Evolutionary conservation across 306 rosid genomes (phyloP).

Genomic region (Senna tora): DNA sequence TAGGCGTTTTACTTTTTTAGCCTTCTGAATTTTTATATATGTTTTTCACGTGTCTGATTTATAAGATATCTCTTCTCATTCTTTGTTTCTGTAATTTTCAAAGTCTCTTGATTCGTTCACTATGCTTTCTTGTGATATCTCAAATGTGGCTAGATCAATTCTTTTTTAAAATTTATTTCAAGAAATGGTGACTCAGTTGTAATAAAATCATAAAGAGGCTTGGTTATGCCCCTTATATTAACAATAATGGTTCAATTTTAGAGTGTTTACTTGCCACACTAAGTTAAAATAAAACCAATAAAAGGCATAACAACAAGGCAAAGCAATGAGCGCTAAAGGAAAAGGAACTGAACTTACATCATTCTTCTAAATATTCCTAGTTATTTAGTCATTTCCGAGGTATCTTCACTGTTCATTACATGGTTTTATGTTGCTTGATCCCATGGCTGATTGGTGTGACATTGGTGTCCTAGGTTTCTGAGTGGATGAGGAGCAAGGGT

Average conservation of each 20-base stretch:
- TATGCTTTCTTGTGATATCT: background rate
- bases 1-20: too few species aligned
- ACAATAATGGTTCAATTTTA: background rate
- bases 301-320: background rate
- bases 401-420: constrained; percentile 12
- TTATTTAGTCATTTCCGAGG: background rate
- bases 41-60: too few species aligned
- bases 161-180: background rate
- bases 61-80: too few species aligned
- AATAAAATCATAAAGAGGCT: background rate
- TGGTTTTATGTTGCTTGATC: background rate
- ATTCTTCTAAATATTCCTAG: constrained; percentile 12
- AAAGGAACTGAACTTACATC: background rate
- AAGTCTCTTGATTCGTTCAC: too few species aligned
- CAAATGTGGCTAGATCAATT: background rate
- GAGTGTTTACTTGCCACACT: background rate
- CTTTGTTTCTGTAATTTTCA: too few species aligned
- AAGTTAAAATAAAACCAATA: background rate
- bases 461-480: constrained; percentile 57
- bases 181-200: background rate
- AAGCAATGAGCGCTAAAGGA: background rate
- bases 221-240: background rate
- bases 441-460: constrained; percentile 1
- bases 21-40: too few species aligned
- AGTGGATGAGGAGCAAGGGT: constrained; percentile 67